Base-by-base conservation (phyloP, 768 basidiomycete species). In the Inosperma sp. region DNA sequence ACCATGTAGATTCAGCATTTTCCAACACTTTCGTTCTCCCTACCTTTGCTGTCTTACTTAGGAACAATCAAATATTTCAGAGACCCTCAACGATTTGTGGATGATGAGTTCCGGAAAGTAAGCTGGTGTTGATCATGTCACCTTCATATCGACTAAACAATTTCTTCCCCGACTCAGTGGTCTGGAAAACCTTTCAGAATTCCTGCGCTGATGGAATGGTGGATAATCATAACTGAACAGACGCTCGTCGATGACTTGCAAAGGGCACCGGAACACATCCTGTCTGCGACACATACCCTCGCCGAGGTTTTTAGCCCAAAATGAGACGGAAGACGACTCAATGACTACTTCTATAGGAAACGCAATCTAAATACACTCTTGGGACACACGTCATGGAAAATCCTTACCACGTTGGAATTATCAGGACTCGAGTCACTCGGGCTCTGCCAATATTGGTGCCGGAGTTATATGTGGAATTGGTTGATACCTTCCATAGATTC, bases 391-490 rank as follows among this genome's bases (percentile, higher is more conserved):
- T 63, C 21, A 22, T 56, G 30, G 30, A 61, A 10, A 63, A 68
- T 33, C 63, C 59, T 2, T 72, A 67, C 47, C 72, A 73, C 27
- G 49, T 67, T 8, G 48, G 58, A 4, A 63, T 70, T 7, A 59
- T 75, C 17, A 65, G 66, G 3, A 58, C 62, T 0, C 53, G 62
- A 8, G 52, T 74, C 29, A 72, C 72, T 3, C 62, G 76, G 7
- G 27, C 71, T 44, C 62, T 79, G 4, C 66, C 61, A 0, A 49
- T 44, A 2, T 52, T 72, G 2, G 75, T 72, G 52, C 64, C 69
- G 0, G 66, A 69, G n/a, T 59, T 82, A 13, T 67, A 64, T 7
- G 70, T 77, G 16, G 81, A 83, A 52, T 61, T 79, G 17, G 36
- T 59, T 1, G 44, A 59, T 0, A 65, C 78, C 1, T 73, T 79